Evolutionary conservation across 2,329 filamentous ascomycete genomes (phyloP).

Genomic region (Thelonectria blattea): DNA sequence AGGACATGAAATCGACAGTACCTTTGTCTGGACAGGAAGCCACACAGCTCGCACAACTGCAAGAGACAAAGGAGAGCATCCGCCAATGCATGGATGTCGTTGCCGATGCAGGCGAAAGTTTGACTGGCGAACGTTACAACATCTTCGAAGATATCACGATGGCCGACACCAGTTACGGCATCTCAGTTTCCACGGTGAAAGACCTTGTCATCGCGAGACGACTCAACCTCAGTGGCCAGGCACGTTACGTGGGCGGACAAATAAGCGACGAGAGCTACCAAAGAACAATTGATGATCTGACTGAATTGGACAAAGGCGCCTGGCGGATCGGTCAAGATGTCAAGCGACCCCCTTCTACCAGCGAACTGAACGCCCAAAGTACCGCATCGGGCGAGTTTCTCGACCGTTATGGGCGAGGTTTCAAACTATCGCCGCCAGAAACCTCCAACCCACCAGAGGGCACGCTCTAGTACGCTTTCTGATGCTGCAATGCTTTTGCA

Average conservation of each 20-base stretch:
- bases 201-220: slow-evolving; percentile 33
- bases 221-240: slow-evolving; percentile 26
- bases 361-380: too few species aligned
- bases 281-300: neutral
- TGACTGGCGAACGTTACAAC: slow-evolving; percentile 30
- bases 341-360: too few species aligned
- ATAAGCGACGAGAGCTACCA: slow-evolving; percentile 16
- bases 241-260: slow-evolving; percentile 22
- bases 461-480: too few species aligned
- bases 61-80: slow-evolving; percentile 32
- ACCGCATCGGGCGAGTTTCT: too few species aligned
- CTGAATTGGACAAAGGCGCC: neutral
- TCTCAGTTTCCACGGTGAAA: slow-evolving; percentile 35
- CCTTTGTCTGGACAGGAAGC: slow-evolving; percentile 20
- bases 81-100: slow-evolving; percentile 32
- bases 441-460: too few species aligned
- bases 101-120: slow-evolving; percentile 24
- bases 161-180: slow-evolving; percentile 30
- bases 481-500: too few species aligned
- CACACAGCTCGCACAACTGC: slow-evolving; percentile 25
- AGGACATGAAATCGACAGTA: slow-evolving; percentile 18
- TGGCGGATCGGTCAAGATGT: too few species aligned
- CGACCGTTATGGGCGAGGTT: too few species aligned
- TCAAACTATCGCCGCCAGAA: too few species aligned
- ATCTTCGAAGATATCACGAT: slow-evolving; percentile 37